phyloP scores from a whole-genome alignment of 176 grass and related monocot species.

The Stipa capillata region DNA sequence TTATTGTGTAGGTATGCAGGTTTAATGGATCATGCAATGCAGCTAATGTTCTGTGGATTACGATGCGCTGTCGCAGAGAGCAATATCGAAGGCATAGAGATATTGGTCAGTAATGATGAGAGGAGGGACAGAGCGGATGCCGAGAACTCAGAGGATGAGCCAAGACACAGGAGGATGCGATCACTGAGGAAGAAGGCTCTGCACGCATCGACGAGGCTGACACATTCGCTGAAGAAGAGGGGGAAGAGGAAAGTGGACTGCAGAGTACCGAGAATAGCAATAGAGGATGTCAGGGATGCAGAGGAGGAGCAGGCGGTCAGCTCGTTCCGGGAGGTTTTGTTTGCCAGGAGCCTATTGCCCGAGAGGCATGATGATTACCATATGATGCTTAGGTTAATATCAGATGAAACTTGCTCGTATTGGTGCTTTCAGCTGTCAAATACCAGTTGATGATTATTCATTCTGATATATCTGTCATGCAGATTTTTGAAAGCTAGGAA shows the following conservation, averaged over 20 bases:
- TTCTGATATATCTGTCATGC: conserved; percentile 16
- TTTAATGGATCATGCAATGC: conserved; percentile 4
- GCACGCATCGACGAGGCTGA: conserved; percentile 70
- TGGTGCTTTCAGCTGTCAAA: conserved; percentile 18
- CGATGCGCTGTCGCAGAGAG: conserved; percentile 17
- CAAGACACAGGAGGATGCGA: conserved; percentile 54
- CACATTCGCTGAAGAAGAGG: conserved; percentile 95
- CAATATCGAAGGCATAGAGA: conserved; percentile 25
- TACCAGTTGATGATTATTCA: conserved; percentile 20
- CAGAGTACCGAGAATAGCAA: conserved; percentile 57
- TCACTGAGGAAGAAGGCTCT: conserved; percentile 79
- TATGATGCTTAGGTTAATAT: conserved; percentile 64
- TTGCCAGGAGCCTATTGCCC: conserved; percentile 62
- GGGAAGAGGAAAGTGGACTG: conserved; percentile 78
- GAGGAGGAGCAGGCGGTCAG: conserved; percentile 78
- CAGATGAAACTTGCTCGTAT: background rate
- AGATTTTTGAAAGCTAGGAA: conserved; percentile 99
- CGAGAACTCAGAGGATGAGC: conserved; percentile 66
- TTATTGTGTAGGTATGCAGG: background rate
- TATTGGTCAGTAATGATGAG: conserved; percentile 51
- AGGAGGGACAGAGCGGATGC: conserved; percentile 52
- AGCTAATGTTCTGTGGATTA: conserved; percentile 10
- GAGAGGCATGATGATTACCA: conserved; percentile 93
- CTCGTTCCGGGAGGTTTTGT: conserved; percentile 62
- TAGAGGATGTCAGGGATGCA: conserved; percentile 88